Evolutionary conservation across 2,329 filamentous ascomycete genomes (phyloP).

Genomic region (Acrodontium crateriforme): DNA sequence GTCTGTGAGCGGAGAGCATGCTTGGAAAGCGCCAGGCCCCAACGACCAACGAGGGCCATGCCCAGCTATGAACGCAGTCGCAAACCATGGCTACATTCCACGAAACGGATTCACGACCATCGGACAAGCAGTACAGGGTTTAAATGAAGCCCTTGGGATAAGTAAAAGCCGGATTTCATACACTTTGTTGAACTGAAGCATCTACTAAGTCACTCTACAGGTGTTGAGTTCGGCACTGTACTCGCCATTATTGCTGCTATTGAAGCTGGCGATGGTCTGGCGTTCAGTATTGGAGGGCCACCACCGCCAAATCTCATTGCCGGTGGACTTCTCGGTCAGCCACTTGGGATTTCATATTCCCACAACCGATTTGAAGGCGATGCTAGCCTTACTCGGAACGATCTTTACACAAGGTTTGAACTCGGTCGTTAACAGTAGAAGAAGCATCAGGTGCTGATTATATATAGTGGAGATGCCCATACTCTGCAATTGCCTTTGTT

Average conservation of each 20-base stretch:
- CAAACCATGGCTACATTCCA: constrained; percentile 29
- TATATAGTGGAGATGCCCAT: constrained; percentile 14
- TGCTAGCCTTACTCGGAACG: constrained; percentile 36
- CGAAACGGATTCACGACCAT: constrained; percentile 23
- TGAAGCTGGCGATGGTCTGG: too few relatives aligned
- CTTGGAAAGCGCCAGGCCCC: constrained; percentile 10
- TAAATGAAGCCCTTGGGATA: too few relatives aligned
- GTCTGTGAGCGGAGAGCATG: constrained; percentile 7
- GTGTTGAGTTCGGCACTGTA: too few relatives aligned
- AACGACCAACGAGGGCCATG: constrained; percentile 24
- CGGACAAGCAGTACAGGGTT: too few relatives aligned
- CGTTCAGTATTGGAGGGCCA: too few relatives aligned
- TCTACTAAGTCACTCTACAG: too few relatives aligned
- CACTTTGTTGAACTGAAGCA: too few relatives aligned
- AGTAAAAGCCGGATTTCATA: too few relatives aligned
- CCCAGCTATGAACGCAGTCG: constrained; percentile 27
- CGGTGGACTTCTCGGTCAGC: constrained; percentile 12
- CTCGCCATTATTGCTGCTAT: too few relatives aligned
- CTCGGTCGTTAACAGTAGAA: too few relatives aligned
- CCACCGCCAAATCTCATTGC: too few relatives aligned
- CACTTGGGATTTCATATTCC: constrained; percentile 27
- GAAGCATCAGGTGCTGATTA: too few relatives aligned
- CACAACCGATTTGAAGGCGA: constrained; percentile 44
- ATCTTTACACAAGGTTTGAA: constrained; percentile 37
- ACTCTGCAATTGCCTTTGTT: constrained; percentile 11